Conservation (phyloP, 257 asterid species). For the Solanum habrochaites region DNA sequence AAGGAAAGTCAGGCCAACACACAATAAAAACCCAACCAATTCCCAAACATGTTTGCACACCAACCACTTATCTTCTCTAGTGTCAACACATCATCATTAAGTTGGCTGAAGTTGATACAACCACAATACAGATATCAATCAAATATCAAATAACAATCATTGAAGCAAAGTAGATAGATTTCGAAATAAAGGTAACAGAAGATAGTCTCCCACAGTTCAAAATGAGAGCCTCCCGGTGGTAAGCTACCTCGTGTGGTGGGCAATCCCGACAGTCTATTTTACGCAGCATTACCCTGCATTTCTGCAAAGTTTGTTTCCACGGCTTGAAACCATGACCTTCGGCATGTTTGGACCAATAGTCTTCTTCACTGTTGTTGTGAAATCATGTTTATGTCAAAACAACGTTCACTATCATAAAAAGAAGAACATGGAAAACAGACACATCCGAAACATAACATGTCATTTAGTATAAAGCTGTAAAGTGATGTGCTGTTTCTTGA, state of each 20-base stretch:
- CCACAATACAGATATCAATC: not conserved
- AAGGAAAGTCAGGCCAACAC: too few relatives aligned
- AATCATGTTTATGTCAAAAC: not conserved
- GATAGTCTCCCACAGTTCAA: too few relatives aligned
- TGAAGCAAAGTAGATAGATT: too few relatives aligned
- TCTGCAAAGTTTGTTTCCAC: not conserved
- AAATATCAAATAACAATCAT: too few relatives aligned
- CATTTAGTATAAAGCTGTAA: not conserved
- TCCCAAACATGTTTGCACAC: too few relatives aligned
- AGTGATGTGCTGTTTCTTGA: not conserved
- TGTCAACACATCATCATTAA: not conserved
- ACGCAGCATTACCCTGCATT: not conserved
- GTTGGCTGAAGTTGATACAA: not conserved
- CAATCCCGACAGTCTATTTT: not conserved
- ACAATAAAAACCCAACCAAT: too few relatives aligned
- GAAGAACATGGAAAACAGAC: not conserved
- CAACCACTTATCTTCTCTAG: not conserved
- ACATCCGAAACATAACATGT: not conserved
- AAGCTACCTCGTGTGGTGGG: too few relatives aligned
- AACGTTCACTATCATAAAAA: not conserved
- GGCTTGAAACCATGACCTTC: not conserved
- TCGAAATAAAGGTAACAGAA: too few relatives aligned
- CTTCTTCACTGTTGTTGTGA: not conserved
- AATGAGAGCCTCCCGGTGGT: too few relatives aligned
- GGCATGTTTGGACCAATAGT: not conserved